Conservation (phyloP, 768 basidiomycete species). For the Austroboletus eburneus region DNA sequence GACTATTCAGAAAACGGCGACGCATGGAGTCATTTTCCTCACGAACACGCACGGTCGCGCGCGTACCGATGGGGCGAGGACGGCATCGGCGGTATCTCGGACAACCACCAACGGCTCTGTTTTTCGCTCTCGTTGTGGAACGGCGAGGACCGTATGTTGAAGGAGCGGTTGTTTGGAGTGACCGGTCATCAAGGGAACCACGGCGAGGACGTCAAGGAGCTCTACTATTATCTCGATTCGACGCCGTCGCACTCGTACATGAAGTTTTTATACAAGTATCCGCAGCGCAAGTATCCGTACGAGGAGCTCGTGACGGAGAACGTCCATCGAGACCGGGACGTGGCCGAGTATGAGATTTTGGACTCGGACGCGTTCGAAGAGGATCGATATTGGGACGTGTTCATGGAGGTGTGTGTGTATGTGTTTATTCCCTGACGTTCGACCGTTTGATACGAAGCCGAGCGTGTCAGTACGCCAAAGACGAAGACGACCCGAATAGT, state of each 20-base stretch:
- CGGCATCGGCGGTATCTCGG: conserved; percentile 94
- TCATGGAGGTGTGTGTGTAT: conserved; percentile 83
- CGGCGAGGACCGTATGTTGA: conserved; percentile 87
- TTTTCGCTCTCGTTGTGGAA: conserved; percentile 94
- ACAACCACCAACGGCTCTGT: conserved; percentile 94
- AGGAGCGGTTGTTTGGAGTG: conserved; percentile 94
- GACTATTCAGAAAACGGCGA: conserved; percentile 97
- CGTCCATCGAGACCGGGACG: conserved; percentile 74
- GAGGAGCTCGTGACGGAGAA: conserved; percentile 90
- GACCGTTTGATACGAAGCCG: conserved; percentile 1
- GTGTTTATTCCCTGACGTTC: too few species aligned
- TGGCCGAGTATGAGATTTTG: conserved; percentile 88
- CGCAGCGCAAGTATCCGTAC: conserved; percentile 89
- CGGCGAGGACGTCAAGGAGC: conserved; percentile 98
- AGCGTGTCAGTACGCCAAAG: conserved; percentile 83
- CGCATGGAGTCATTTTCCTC: conserved; percentile 94
- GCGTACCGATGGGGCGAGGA: conserved; percentile 99
- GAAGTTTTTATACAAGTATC: conserved; percentile 99
- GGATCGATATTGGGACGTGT: conserved; percentile 97
- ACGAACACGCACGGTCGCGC: conserved; percentile 87
- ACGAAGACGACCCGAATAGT: conserved; percentile 84
- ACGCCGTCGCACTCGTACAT: conserved; percentile 99
- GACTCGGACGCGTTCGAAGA: conserved; percentile 91
- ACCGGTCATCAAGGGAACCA: conserved; percentile 98
- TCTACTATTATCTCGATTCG: conserved; percentile 98